A percentile compares a stretch with the other conserved stretches of the same genome.
Conservation (phyloP, 331 rosid species). For the Acacia pycnantha region DNA sequence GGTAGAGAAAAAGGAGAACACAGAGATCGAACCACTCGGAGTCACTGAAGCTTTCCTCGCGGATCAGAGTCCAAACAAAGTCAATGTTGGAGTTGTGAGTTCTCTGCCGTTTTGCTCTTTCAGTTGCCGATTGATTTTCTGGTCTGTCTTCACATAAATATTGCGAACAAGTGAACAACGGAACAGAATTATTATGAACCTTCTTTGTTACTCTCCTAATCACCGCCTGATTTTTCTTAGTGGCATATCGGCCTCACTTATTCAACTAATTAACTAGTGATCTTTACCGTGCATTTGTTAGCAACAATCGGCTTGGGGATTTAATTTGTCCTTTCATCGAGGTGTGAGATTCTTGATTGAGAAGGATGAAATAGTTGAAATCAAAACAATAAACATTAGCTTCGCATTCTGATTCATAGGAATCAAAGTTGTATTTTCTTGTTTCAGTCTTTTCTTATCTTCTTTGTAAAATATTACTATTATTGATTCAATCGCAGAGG, state of each 20-base stretch:
- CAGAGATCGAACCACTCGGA: too few species aligned
- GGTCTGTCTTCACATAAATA: not conserved
- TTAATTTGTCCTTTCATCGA: not conserved
- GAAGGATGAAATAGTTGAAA: not conserved
- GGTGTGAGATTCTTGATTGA: not conserved
- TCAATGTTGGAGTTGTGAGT: constrained; percentile 96
- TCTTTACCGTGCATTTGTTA: not conserved
- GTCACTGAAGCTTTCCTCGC: constrained; percentile 95
- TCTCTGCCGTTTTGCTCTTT: constrained; percentile 9
- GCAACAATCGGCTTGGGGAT: not conserved
- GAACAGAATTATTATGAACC: not conserved
- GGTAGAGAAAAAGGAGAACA: too few species aligned
- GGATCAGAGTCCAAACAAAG: constrained; percentile 85
- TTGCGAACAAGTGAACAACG: not conserved
- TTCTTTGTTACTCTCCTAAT: not conserved
- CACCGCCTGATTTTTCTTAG: not conserved
- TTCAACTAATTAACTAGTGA: not conserved
- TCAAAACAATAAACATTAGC: not conserved
- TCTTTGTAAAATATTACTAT: not conserved
- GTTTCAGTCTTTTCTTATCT: not conserved
- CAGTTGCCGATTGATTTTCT: not conserved
- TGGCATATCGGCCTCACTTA: not conserved
- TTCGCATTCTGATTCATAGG: not conserved
- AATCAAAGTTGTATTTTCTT: not conserved
- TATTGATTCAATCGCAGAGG: not conserved